Evolutionary conservation across 2,329 filamentous ascomycete species (phyloP), one percentile per base, ranked within the genome.

Genomic region (Spiromastix sp.): DNA sequence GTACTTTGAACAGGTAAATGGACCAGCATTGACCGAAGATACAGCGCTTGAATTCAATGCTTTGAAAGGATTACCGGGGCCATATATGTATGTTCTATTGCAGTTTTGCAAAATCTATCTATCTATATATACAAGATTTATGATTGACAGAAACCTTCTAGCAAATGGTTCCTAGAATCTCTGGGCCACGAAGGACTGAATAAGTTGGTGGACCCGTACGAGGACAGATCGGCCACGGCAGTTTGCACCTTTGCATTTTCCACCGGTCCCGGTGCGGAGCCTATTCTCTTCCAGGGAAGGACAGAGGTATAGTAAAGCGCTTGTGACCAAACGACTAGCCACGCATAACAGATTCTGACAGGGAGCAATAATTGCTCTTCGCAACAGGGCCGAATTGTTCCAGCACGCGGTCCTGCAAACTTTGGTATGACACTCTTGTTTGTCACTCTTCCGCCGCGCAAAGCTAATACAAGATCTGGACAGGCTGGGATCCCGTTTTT

Each of bases 161-260:
- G 87, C 48, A 98, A 98, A 70, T 93, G 85, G 77, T 98, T 98
- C 63, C 72, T 98, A 61, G 66, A 81, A 42, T 72, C 77, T 19
- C 70, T 95, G 39, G 91, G 91, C 37, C 85, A 86, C 45, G 67
- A 81, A 32, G 83, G 91, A 10, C 70, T 98, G 39, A 93, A 95
- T 64, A 91, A 89, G 55, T 73, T 98, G 44, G 77, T 98, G 26
- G 79, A 78, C 34, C 85, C 81, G 5, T 95, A 94, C 57, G 71
- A 83, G 18, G 84, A 98, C 63, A 95, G 95, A 61, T 82, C 80
- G 29, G 86, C 86, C 29, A 79, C 93, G 61, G 89, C 91, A 12
- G 83, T 98, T 30, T 95, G 89, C 64, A 98, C 91, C 1, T 98
- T 98, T 62, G 91, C 79, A 16, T 95, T 93, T 63, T 91, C 77